These are phyloP conservation scores for Rhizopus arrhizus DNA, from an alignment of 371 early-diverging fungal genomes.

Conservation along the genomic window DNA sequence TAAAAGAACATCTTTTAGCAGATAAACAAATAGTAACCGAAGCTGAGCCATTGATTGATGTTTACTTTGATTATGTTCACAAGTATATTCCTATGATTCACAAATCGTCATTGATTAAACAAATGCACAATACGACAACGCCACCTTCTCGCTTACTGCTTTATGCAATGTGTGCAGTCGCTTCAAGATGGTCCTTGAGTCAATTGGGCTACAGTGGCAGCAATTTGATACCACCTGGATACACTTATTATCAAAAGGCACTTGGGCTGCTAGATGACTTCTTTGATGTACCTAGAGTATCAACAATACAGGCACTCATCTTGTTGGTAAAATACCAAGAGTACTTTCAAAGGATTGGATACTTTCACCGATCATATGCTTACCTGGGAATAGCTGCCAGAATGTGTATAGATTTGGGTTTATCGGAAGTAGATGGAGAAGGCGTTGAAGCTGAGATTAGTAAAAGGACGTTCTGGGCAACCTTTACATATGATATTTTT, in stretches of 20 bases:
- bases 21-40: constrained; percentile 17
- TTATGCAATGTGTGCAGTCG: constrained; percentile 63
- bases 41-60: constrained; percentile 31
- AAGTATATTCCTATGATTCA: constrained; percentile 64
- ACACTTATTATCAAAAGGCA: constrained; percentile 43
- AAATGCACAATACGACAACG: constrained; percentile 43
- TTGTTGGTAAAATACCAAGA: constrained; percentile 73
- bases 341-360: constrained; percentile 46
- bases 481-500: constrained; percentile 45
- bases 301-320: constrained; percentile 71
- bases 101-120: constrained; percentile 54
- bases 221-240: constrained; percentile 30
- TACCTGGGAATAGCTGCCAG: constrained; percentile 64
- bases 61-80: constrained; percentile 61
- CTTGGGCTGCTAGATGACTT: constrained; percentile 65
- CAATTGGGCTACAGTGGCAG: not conserved
- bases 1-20: constrained; percentile 18
- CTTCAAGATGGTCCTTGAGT: constrained; percentile 48
- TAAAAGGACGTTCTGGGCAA: constrained; percentile 49
- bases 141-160: constrained; percentile 58
- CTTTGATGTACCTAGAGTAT: constrained; percentile 65
- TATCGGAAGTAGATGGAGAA: constrained; percentile 43
- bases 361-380: constrained; percentile 39
- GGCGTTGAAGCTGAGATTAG: constrained; percentile 35
- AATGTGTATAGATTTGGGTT: constrained; percentile 76